Evolutionary conservation across 768 basidiomycete species (phyloP), one percentile per base, ranked within the genome.

Genomic region (Epithele typhae): DNA sequence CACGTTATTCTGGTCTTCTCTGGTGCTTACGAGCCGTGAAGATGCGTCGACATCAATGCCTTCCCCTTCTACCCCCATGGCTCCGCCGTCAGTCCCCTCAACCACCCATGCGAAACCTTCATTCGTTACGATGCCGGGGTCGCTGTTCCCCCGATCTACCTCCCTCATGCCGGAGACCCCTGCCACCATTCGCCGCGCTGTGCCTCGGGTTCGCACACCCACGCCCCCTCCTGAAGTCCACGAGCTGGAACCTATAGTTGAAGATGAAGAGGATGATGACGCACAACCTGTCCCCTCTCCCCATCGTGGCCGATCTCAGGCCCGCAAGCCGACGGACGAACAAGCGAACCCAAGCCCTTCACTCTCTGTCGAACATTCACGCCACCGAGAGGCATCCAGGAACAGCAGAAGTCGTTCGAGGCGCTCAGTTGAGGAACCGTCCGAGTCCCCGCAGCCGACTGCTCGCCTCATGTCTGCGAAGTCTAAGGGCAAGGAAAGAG

Each of bases 71-170:
- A 57, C 40, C 48, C 57, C 19, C 58, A 43, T 43, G 4, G 63
- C 70, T 19, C 64, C 68, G 1, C 64, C 51, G 1, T 43, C 46
- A 11, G 36, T 66, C 66, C 10, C 47, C n/a, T 38, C 37, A 8
- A 18, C 40, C 21, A 15, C 55, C 40, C 55, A 56, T 9, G 58
- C 68, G 64, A 2, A 62, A 68, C 27, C 63, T 65, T 2, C 64
- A 7, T 78, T 78, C 3, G 57, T 74, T 0, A 81, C 80, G 1
- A 91, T 91, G 87, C 88, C 87, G 18, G 88, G 87, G 7, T 77
- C 88, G 1, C 75, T 91, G 11, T 87, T 81, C 58, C 78, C 86
- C 4, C 80, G 85, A 8, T 87, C 88, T 0, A 74, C 79, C 0
- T 86, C 86, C n/a, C 68, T 80, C 11, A 67, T 80, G 24, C 78